phyloP scores from a whole-genome alignment of 129 eudicot species.

The Deinandra increscens region DNA sequence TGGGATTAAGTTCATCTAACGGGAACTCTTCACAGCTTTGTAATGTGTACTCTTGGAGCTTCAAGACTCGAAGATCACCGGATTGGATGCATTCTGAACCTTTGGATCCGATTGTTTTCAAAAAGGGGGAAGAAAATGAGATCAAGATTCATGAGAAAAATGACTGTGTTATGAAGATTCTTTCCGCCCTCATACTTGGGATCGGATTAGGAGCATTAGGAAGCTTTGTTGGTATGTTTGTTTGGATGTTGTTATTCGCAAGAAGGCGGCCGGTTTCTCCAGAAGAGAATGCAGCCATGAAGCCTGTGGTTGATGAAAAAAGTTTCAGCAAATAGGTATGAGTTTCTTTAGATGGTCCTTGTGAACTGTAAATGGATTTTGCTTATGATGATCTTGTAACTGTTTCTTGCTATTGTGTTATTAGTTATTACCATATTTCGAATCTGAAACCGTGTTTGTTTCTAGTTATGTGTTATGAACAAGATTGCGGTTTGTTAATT shows the following conservation, averaged over 20 bases:
- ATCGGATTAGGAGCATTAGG: constrained; percentile 82
- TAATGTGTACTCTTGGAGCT: constrained; percentile 73
- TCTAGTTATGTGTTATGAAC: constrained; percentile 23
- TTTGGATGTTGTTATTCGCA: constrained; percentile 51
- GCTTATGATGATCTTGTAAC: constrained; percentile 36
- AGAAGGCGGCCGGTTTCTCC: constrained; percentile 59
- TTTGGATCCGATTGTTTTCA: constrained; percentile 49
- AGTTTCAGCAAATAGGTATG: constrained; percentile 43
- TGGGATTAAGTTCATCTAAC: constrained; percentile 66
- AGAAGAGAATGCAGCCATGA: constrained; percentile 54
- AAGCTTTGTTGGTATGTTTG: constrained; percentile 55
- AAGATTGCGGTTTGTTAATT: constrained; percentile 4
- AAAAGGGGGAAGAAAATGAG: constrained; percentile 19
- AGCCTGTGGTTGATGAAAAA: constrained; percentile 35
- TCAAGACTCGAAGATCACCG: constrained; percentile 45
- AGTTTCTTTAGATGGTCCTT: constrained; percentile 32
- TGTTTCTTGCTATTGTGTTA: constrained; percentile 30
- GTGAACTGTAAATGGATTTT: constrained; percentile 55
- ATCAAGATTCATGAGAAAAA: constrained; percentile 38
- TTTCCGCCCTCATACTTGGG: constrained; percentile 68
- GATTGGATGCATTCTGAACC: constrained; percentile 95
- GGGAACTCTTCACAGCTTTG: constrained; percentile 61
- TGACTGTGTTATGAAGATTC: constrained; percentile 56
- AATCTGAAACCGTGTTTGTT: constrained; percentile 42
- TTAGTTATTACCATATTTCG: constrained; percentile 56